Base-by-base conservation (phyloP, 352 stramenopile species). In the Phytophthora chlamydospora region DNA sequence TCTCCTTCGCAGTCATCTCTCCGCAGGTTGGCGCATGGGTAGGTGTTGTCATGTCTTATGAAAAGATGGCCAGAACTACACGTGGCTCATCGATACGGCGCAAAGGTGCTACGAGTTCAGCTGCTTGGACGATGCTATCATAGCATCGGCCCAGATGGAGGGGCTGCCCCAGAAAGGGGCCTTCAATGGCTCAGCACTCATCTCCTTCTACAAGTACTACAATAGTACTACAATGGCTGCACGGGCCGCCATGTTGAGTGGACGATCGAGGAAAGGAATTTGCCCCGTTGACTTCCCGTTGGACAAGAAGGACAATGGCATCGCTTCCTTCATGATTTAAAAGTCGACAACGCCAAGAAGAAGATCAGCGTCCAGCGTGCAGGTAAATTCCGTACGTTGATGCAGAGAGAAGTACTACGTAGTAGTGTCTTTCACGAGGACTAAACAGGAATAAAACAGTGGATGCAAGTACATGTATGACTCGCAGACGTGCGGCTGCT, bases 401-500 rank as follows among this genome's bases (percentile, higher is more conserved):
- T 24, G 21, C 21, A 24, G 21, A 24, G 21, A 24, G 21, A 29
- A 29, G 24, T n/a, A n/a, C n/a, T n/a, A n/a, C n/a, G n/a, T n/a
- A n/a, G n/a, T 29, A 29, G 24, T 29, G 2, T 3, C 24, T 29
- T 29, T 29, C 24, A 29, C 24, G 24, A 29, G 24, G 24, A 3
- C 2, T 29, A 29, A 29, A 29, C 24, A 29, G 24, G 24, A 29
- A 29, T 29, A 3, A 29, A 29, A 6, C 24, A 29, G 24, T 29
- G 24, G 24, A 29, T 6, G 24, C 24, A 62, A 19, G 19, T 36
- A 62, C 55, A 45, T 66, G 42, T 69, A 45, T 65, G 38, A 57
- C 59, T 61, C 41, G 46, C 58, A 66, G 19, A 59, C 38, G 29
- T 53, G 27, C 45, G 34, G 16, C 36, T 34, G 46, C 35, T 35